Evolutionary conservation across 2,329 filamentous ascomycete species (phyloP).

Genomic region (Microsporum ferrugineum): DNA sequence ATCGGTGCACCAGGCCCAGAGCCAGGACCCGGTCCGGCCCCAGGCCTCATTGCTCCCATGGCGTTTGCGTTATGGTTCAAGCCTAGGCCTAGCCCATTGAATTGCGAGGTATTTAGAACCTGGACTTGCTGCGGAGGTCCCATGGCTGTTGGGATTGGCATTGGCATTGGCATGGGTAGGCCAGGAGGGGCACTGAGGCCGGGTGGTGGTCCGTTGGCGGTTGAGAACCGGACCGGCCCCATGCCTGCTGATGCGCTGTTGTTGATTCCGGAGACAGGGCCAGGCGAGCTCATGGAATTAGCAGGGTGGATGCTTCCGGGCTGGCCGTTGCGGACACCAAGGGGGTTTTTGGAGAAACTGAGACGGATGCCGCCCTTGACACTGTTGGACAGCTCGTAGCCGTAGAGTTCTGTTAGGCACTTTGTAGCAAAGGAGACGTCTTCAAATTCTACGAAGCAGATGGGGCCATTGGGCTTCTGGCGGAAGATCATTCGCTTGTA

Average conservation of each 20-base stretch:
- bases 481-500: slow-evolving; percentile 94
- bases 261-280: slow-evolving; percentile 34
- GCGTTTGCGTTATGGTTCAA: slow-evolving; percentile 15
- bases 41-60: slow-evolving; percentile 12
- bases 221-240: slow-evolving; percentile 53
- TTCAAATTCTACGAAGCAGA: slow-evolving; percentile 99
- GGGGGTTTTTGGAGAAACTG: slow-evolving; percentile 93
- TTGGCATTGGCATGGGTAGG: slow-evolving; percentile 37
- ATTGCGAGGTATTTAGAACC: slow-evolving; percentile 25
- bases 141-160: slow-evolving; percentile 14
- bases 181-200: slow-evolving; percentile 68
- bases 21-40: slow-evolving; percentile 2
- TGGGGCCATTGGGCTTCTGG: slow-evolving; percentile 88
- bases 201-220: slow-evolving; percentile 66
- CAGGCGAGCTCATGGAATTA: slow-evolving; percentile 26
- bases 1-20: background rate
- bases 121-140: slow-evolving; percentile 22
- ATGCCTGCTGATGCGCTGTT: slow-evolving; percentile 35
- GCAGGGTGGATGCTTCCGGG: slow-evolving; percentile 42
- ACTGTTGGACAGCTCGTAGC: slow-evolving; percentile 75
- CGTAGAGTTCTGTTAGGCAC: slow-evolving; percentile 79
- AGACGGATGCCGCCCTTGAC: slow-evolving; percentile 88
- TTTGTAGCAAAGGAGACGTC: slow-evolving; percentile 87
- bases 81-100: slow-evolving; percentile 31
- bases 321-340: slow-evolving; percentile 77